These are phyloP conservation scores for bread wheat (Triticum aestivum) DNA, from an alignment of 176 grass and related monocot species.

Conservation along the genomic window DNA sequence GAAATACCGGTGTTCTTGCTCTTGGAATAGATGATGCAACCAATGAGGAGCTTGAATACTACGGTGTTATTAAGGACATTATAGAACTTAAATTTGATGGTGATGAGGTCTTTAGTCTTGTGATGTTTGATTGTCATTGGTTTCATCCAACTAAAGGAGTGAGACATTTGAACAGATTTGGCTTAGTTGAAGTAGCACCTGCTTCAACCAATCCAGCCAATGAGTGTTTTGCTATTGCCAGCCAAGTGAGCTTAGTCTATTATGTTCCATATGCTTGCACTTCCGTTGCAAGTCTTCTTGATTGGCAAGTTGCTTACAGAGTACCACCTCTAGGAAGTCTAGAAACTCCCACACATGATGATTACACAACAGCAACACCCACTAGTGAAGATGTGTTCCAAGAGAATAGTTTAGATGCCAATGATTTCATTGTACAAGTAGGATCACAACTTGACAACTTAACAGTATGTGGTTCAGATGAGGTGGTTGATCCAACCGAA, in stretches of 20 bases:
- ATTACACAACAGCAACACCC: not conserved
- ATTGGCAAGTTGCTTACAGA: not conserved
- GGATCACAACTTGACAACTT: too few relatives aligned
- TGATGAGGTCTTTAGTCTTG: not conserved
- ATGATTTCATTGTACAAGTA: too few relatives aligned
- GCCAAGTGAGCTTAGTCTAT: not conserved
- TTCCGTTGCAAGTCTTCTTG: not conserved
- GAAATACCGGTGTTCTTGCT: not conserved
- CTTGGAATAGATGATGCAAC: not conserved
- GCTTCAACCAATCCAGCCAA: not conserved
- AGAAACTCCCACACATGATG: not conserved
- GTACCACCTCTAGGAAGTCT: not conserved
- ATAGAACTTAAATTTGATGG: not conserved
- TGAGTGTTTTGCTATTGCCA: not conserved
- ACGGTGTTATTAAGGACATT: not conserved
- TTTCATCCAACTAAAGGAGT: not conserved
- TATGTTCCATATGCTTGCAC: not conserved
- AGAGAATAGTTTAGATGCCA: too few relatives aligned
- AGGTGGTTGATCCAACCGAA: too few relatives aligned
- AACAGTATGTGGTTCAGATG: too few relatives aligned
- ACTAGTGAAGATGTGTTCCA: too few relatives aligned
- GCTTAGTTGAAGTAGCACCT: not conserved
- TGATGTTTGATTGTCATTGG: not conserved
- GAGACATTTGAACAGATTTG: not conserved
- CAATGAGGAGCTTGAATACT: not conserved